These are phyloP conservation scores for Leccinum pachyderme DNA, from an alignment of 1,284 basidiomycete species.

Conservation along the genomic window DNA sequence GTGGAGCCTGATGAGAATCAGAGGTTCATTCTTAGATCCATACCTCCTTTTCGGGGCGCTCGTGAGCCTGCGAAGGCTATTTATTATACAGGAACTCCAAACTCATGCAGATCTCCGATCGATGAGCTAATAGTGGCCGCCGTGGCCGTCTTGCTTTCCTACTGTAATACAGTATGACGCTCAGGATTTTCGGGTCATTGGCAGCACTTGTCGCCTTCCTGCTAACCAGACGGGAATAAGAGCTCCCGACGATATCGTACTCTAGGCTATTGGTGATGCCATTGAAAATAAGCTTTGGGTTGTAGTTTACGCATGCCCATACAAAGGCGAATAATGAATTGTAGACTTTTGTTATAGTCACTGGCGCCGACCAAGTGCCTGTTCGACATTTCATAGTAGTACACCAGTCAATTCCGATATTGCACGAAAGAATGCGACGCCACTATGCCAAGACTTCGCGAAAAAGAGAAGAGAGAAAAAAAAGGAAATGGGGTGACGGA, in stretches of 20 bases:
- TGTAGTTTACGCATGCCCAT: not conserved
- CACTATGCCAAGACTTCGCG: not conserved
- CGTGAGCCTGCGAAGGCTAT: too few species aligned
- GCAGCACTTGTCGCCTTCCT: not conserved
- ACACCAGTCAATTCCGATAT: not conserved
- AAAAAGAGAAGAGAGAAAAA: not conserved
- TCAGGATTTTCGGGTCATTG: not conserved
- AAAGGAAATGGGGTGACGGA: not conserved
- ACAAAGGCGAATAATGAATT: not conserved
- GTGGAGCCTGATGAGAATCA: not conserved
- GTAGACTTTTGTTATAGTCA: not conserved
- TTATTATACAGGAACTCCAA: not conserved
- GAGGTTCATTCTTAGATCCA: not conserved
- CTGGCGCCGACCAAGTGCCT: not conserved
- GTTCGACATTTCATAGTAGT: not conserved
- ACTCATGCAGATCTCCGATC: not conserved
- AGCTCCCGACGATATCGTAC: not conserved
- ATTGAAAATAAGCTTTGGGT: not conserved
- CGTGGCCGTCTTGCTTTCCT: not conserved
- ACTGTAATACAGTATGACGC: not conserved
- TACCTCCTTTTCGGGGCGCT: not conserved
- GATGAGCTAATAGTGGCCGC: not conserved
- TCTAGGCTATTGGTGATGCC: not conserved
- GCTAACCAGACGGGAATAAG: too few species aligned
- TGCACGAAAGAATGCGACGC: not conserved